Evolutionary conservation across 495 filamentous ascomycete genomes (phyloP), one percentile per base, ranked within the genome.

Genomic region (Xylaria flabelliformis): DNA sequence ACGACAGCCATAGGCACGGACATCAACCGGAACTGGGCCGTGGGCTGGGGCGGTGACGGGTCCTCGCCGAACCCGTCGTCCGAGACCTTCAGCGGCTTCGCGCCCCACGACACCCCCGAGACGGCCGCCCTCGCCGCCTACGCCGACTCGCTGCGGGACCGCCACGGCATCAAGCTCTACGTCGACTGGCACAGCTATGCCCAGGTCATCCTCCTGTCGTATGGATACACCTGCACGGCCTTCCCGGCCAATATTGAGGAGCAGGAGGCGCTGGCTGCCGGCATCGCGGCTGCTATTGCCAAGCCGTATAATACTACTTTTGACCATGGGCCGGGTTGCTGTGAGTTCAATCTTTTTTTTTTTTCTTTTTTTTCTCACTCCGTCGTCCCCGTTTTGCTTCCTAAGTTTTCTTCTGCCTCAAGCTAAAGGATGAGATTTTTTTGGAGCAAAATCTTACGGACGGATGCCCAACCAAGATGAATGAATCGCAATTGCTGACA

Each of bases 21-120:
- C 75, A 86, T 90, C 77, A 91, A 91, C 81, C 86, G 89, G 65
- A 91, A 91, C 83, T 91, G 89, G 88, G 78, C 85, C 13, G 77
- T 77, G 0, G 78, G 84, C 7, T 75, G 81, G 51, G 85, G 84
- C 55, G 84, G 84, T 17, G 82, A 55, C 24, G 86, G 86, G 4
- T 78, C 88, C 13, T 88, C 85, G 3, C 84, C 87, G 3, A 75
- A 85, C 70, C 86, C 88, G 9, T 87, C 87, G 74, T 80, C 76
- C 34, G 83, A 91, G 76, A 83, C 83, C 36, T 91, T 85, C 80
- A 85, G 83, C 72, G 89, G 89, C 13, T 58, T 68, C 8, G 73
- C 82, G 10, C 81, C 80, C 0, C 82, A 81, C 42, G 85, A 85
- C 58, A 80, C 88, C 17, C 81, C 85, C 34, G 89, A 91, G 77